Evolutionary conservation across 2,329 filamentous ascomycete genomes (phyloP).

Genomic region (Teratosphaeria epicoccoides): DNA sequence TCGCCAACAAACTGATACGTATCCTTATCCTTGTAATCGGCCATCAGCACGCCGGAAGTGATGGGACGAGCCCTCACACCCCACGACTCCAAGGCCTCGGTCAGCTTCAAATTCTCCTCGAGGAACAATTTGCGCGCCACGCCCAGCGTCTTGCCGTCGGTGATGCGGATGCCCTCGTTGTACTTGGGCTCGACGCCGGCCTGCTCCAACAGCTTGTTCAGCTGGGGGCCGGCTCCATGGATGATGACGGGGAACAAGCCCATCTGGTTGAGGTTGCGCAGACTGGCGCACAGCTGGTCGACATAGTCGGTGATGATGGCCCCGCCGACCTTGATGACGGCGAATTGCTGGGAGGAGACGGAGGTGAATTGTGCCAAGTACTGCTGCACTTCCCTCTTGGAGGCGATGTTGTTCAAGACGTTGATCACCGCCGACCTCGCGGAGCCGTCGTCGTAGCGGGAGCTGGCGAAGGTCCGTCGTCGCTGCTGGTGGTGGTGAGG

Average conservation of each 20-base stretch:
- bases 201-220: conserved; percentile 81
- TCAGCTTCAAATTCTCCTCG: conserved; percentile 87
- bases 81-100: conserved; percentile 78
- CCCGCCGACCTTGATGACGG: conserved; percentile 95
- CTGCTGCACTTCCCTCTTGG: conserved; percentile 91
- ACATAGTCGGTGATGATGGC: conserved; percentile 92
- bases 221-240: conserved; percentile 86
- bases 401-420: conserved; percentile 88
- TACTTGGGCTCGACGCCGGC: conserved; percentile 92
- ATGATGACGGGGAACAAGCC: conserved; percentile 92
- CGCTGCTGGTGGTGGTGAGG: background rate
- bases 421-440: conserved; percentile 77
- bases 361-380: conserved; percentile 97
- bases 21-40: conserved; percentile 90
- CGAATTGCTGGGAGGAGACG: conserved; percentile 92
- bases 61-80: conserved; percentile 83
- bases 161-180: conserved; percentile 90
- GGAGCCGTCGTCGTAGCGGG: conserved; percentile 41
- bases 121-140: conserved; percentile 88
- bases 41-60: conserved; percentile 78
- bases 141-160: conserved; percentile 86
- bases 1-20: conserved; percentile 95
- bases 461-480: conserved; percentile 8
- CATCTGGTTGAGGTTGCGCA: conserved; percentile 89
- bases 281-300: conserved; percentile 76